Conservation (phyloP, 192 early-diverging fungal genomes). For the Linnemannia zychae region DNA sequence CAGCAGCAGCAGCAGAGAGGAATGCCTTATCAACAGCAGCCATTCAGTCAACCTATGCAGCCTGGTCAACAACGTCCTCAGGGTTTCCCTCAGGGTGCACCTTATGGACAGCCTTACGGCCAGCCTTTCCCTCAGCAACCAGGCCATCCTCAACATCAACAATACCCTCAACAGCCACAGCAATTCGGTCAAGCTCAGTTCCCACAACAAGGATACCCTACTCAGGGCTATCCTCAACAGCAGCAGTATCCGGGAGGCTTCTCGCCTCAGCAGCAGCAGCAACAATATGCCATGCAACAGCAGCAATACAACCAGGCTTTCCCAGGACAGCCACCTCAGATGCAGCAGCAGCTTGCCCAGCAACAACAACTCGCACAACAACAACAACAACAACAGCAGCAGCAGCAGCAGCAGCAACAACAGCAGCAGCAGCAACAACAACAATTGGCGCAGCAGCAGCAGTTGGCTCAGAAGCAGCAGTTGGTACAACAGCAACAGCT, state of each 20-base stretch:
- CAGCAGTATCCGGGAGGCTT: constrained; percentile 16
- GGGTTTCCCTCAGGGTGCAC: constrained; percentile 15
- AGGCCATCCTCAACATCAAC: constrained; percentile 27
- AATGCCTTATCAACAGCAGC: constrained; percentile 32
- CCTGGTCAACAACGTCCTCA: constrained; percentile 35
- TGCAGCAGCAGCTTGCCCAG: constrained; percentile 15
- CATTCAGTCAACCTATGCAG: constrained; percentile 31
- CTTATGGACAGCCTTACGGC: constrained; percentile 15
- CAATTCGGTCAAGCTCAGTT: constrained; percentile 40
- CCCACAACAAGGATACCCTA: constrained; percentile 27
- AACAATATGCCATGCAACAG: constrained; percentile 23
- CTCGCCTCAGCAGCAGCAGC: constrained; percentile 35
- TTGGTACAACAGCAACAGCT: constrained; percentile 16
- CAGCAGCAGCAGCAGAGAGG: constrained; percentile 40
- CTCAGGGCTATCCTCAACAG: constrained; percentile 51
- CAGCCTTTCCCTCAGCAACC: constrained; percentile 30
- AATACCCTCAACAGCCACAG: constrained; percentile 33
- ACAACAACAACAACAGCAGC: constrained; percentile 12
- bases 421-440: constrained; percentile 39
- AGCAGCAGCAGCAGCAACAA: constrained; percentile 16
- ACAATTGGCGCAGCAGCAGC: constrained; percentile 32
- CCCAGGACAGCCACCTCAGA: constrained; percentile 26
- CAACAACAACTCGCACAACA: constrained; percentile 29
- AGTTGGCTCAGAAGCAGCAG: constrained; percentile 24
- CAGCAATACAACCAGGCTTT: constrained; percentile 17